A percentile compares a stretch with the other conserved stretches of the same genome.
phyloP scores from a whole-genome alignment of 257 asterid species.

The Fraxinus quadrangulata region DNA sequence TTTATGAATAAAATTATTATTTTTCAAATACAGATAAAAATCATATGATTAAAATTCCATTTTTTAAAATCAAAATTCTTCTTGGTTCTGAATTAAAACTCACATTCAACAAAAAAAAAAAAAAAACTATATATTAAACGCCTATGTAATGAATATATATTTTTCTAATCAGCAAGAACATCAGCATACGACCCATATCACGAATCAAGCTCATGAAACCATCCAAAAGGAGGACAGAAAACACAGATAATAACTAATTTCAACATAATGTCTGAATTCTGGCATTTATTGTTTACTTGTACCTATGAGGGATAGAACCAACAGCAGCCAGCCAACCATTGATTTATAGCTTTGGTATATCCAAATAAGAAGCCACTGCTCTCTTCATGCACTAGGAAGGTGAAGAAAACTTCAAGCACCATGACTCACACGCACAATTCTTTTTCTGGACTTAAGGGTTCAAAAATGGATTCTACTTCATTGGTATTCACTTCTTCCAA shows the following conservation, averaged over 20 bases:
- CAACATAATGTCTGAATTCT: neutral
- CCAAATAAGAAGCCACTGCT: neutral
- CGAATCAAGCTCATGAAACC: neutral
- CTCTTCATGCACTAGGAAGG: neutral
- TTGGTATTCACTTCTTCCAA: constrained; percentile 61
- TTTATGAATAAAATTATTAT: too few relatives aligned
- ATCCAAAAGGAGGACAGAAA: neutral
- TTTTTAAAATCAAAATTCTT: too few relatives aligned
- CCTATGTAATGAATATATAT: too few relatives aligned
- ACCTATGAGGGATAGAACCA: too few relatives aligned
- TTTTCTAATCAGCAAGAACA: neutral
- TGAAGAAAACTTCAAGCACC: neutral
- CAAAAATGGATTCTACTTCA: constrained; percentile 78
- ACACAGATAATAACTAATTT: neutral
- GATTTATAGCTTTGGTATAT: neutral
- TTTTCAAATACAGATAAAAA: too few relatives aligned
- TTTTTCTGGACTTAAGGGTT: constrained; percentile 55
- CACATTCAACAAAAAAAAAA: too few relatives aligned
- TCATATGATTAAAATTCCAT: too few relatives aligned
- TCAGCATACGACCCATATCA: neutral
- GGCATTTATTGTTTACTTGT: neutral
- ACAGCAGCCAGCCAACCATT: too few relatives aligned
- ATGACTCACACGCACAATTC: constrained; percentile 64
- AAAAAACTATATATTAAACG: too few relatives aligned
- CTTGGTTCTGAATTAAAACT: too few relatives aligned